phyloP scores from a whole-genome alignment of 1,284 basidiomycete genomes.

The Pyrrhoderma noxium region DNA sequence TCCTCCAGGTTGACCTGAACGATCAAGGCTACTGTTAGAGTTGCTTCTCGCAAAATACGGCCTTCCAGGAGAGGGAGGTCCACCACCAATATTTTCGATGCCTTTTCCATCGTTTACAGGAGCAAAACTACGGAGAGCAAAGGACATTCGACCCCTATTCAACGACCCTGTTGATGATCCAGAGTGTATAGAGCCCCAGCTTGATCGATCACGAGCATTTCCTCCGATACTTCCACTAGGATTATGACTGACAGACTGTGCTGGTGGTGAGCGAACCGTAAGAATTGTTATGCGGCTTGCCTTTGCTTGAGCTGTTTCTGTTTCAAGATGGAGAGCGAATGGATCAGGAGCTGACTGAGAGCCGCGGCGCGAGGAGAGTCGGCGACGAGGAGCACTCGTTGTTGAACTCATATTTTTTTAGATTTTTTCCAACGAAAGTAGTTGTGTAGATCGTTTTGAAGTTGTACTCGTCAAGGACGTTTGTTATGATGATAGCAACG shows the following conservation, averaged over 20 bases:
- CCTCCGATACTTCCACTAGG: constrained; percentile 4
- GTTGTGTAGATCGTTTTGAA: no score
- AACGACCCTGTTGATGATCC: constrained; percentile 10
- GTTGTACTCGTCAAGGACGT: no score
- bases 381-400: constrained; percentile 17
- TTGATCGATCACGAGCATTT: constrained; percentile 15
- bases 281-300: constrained; percentile 28
- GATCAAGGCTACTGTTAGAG: constrained; percentile 16
- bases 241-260: constrained; percentile 8
- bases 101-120: constrained; percentile 17
- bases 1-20: constrained; percentile 11
- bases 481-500: no score
- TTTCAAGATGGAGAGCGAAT: constrained; percentile 22
- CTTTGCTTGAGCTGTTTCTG: constrained; percentile 20
- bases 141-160: constrained; percentile 22
- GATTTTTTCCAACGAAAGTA: no score
- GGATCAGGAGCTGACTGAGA: constrained; percentile 28
- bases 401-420: constrained; percentile 6
- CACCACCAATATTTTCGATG: constrained; percentile 1
- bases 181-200: constrained; percentile 20
- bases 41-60: constrained; percentile 9
- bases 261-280: constrained; percentile 21
- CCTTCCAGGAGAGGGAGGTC: constrained; percentile 15
- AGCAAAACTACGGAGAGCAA: constrained; percentile 25
- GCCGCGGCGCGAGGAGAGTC: constrained; percentile 24